Conservation (phyloP, 2,329 filamentous ascomycete species). For the Polytolypa hystricis region DNA sequence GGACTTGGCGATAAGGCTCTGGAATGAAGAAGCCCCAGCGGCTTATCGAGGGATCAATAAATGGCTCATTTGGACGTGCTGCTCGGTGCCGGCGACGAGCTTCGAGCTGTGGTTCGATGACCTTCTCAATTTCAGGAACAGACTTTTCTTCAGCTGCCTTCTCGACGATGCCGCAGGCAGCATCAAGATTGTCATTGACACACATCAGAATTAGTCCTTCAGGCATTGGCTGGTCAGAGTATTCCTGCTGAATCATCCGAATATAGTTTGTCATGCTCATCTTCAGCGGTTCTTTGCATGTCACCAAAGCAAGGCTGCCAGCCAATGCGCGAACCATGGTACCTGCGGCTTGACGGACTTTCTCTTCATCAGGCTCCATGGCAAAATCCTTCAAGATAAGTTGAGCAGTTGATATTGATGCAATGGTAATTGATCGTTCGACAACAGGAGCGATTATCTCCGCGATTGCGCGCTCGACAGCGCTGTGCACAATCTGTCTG, state of each 20-base stretch:
- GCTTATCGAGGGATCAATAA: slow-evolving; percentile 69
- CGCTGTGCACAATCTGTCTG: slow-evolving; percentile 65
- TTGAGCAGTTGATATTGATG: slow-evolving; percentile 89
- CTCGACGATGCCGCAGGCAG: slow-evolving; percentile 87
- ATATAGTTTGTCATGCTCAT: slow-evolving; percentile 98
- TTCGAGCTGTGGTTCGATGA: slow-evolving; percentile 73
- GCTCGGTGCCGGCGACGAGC: slow-evolving; percentile 64
- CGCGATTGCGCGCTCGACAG: slow-evolving; percentile 78
- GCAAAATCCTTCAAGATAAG: slow-evolving; percentile 95
- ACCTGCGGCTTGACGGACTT: slow-evolving; percentile 73
- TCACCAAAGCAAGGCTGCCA: slow-evolving; percentile 89
- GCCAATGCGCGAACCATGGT: slow-evolving; percentile 93
- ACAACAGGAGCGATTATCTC: slow-evolving; percentile 98
- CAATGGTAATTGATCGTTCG: slow-evolving; percentile 93
- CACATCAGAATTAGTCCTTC: slow-evolving; percentile 97
- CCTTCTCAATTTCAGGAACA: slow-evolving; percentile 85
- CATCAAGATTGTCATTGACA: slow-evolving; percentile 92
- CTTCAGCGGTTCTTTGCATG: slow-evolving; percentile 89
- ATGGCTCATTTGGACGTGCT: slow-evolving; percentile 69
- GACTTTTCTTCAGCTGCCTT: slow-evolving; percentile 91
- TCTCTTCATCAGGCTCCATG: slow-evolving; percentile 80
- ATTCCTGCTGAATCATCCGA: slow-evolving; percentile 61
- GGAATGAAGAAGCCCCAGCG: slow-evolving; percentile 91
- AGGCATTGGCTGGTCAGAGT: slow-evolving; percentile 61
- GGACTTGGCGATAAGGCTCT: slow-evolving; percentile 79